phyloP scores from a whole-genome alignment of 768 basidiomycete species.

The Panellus pusillus region DNA sequence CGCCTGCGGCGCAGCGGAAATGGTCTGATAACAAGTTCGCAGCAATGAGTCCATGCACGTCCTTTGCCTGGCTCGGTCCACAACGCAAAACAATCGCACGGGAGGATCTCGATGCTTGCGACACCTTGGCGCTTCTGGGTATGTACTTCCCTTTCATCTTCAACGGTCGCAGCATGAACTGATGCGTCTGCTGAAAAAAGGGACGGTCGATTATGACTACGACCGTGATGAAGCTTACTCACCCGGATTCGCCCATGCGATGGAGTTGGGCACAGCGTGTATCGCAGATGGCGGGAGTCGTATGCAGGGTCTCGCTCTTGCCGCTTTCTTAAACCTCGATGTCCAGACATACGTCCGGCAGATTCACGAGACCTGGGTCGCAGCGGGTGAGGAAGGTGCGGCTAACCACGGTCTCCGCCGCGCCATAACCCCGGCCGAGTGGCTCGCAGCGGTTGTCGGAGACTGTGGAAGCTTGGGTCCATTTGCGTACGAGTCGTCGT shows the following conservation, averaged over 20 bases:
- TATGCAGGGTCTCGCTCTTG: conserved; percentile 5
- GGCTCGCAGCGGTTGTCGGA: not conserved
- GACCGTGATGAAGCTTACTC: not conserved
- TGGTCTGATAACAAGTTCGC: conserved; percentile 6
- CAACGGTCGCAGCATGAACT: no score
- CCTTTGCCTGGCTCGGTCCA: not conserved
- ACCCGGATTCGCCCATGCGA: not conserved
- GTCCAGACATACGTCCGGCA: conserved; percentile 1
- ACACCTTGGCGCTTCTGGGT: conserved; percentile 3
- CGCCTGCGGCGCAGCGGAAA: not conserved
- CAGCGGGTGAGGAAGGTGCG: not conserved
- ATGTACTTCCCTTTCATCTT: no score
- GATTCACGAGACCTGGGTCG: conserved; percentile 2
- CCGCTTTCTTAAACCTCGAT: conserved; percentile 2
- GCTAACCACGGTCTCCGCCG: not conserved
- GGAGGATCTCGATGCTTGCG: not conserved
- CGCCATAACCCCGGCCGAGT: not conserved
- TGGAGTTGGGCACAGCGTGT: not conserved
- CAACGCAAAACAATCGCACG: conserved; percentile 2
- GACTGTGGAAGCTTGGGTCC: not conserved
- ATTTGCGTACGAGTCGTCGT: not conserved
- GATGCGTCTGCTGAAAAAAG: no score
- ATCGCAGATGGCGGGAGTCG: not conserved
- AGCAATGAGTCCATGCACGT: not conserved
- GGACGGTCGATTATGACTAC: conserved; percentile 2